Evolutionary conservation across 75 land plant genomes (phyloP).

Genomic region (Chamaecyparis obtusa): DNA sequence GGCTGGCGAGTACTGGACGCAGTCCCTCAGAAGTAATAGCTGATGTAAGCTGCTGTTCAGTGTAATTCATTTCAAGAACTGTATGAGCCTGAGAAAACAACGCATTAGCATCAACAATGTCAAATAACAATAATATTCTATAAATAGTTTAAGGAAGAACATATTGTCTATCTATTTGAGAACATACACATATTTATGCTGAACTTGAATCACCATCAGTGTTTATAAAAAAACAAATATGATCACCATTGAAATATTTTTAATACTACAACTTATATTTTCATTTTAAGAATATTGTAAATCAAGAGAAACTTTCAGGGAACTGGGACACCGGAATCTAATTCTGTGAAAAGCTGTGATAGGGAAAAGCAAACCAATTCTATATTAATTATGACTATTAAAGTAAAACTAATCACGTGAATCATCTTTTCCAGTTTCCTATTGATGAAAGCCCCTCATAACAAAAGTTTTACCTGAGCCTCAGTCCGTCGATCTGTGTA

Average conservation of each 20-base stretch:
- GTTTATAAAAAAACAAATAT: background rate
- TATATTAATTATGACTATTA: background rate
- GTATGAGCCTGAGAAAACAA: constrained; percentile 77
- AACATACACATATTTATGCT: background rate
- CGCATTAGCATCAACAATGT: constrained; percentile 1
- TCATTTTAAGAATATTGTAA: background rate
- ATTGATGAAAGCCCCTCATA: background rate
- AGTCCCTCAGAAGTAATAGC: constrained; percentile 81
- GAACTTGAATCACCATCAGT: background rate
- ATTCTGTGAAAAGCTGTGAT: background rate
- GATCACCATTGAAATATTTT: background rate
- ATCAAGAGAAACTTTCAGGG: background rate
- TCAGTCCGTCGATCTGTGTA: constrained; percentile 95
- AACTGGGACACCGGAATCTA: background rate
- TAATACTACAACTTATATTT: background rate
- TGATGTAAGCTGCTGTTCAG: constrained; percentile 91
- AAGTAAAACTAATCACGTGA: background rate
- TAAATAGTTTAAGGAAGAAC: background rate
- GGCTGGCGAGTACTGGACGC: constrained; percentile 71
- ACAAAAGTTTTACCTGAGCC: constrained; percentile 71
- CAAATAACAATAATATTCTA: background rate
- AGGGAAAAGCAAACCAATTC: background rate
- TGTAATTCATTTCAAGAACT: constrained; percentile 95
- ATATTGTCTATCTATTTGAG: background rate
- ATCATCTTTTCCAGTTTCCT: background rate